Conservation (phyloP, 1,139 yeast species). For the Geotrichum candidum region DNA sequence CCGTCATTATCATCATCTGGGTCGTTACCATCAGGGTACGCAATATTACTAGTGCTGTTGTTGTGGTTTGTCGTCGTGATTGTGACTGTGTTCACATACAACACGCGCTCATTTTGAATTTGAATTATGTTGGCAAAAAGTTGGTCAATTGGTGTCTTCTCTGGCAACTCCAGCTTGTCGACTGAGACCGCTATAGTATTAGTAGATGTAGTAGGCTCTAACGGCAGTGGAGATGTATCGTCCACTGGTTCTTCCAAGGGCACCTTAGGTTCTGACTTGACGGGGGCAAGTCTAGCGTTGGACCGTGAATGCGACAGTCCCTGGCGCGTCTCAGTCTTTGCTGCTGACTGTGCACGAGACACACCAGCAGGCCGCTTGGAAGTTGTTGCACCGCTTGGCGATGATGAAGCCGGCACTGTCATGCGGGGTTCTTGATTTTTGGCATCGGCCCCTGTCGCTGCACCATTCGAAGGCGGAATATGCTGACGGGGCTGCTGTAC, state of each 20-base stretch:
- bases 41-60: not conserved
- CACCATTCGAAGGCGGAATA: slow-evolving; percentile 18
- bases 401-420: not conserved
- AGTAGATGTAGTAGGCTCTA: not conserved
- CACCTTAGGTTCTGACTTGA: not conserved
- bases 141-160: slow-evolving; percentile 54
- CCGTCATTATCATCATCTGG: not conserved
- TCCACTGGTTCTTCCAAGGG: not conserved
- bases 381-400: not conserved
- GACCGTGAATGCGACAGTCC: not conserved
- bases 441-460: not conserved
- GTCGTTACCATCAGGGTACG: not conserved
- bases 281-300: not conserved
- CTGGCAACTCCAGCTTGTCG: slow-evolving; percentile 43
- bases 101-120: slow-evolving; percentile 62
- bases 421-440: not conserved
- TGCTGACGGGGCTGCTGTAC: slow-evolving; percentile 2
- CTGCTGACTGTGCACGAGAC: not conserved
- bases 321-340: not conserved
- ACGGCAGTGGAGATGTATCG: not conserved
- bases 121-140: slow-evolving; percentile 60
- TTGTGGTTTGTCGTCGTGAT: slow-evolving; percentile 23
- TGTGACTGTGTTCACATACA: slow-evolving; percentile 53
- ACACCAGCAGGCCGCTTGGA: not conserved
- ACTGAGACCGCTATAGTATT: not conserved